Evolutionary conservation across 768 basidiomycete species (phyloP), one percentile per base, ranked within the genome.

Genomic region (Russula sp.): DNA sequence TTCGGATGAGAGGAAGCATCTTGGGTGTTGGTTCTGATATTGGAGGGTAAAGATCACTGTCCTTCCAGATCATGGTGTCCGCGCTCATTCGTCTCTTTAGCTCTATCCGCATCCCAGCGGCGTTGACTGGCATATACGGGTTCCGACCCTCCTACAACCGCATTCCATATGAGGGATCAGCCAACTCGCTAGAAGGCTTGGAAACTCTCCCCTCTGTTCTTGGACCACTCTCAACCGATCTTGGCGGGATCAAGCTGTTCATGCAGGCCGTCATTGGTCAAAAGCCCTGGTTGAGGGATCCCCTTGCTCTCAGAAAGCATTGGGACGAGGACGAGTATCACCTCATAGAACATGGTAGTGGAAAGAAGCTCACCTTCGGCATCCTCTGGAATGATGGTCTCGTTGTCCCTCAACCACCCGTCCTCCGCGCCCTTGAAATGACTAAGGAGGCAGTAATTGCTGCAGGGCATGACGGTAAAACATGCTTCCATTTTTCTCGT

Each of bases 11-110:
- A 57, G 81, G 81, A 38, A 75, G 75, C 38, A 74, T 76, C 2
- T 46, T 82, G 63, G 88, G 90, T 34, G 81, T 91, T 11, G 91
- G 90, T 46, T 87, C 90, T 29, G 91, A 93, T 70, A 82, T 92
- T 60, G 87, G 86, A 68, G 88, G 89, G 88, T 87, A 69, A 11
- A 73, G 5, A 7, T 32, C 22, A 46, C 48, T 35, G 5, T 25
- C 70, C 16, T 25, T 45, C 8, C 2, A 29, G 18, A 35, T 14
- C 48, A 18, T 14, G 25, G 68, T 58, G 18, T 6, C 50, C n/a
- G 13, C 43, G 39, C 20, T 59, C 47, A 49, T 13, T 41, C 3
- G 13, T 14, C 7, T 5, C 20, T 7, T n/a, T 63, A 88, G 87
- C 5, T 90, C 89, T 4, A 69, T 90, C 32, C 83, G 90, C 18